A percentile compares a stretch with the other conserved stretches of the same genome.
These are phyloP conservation scores for Clohesyomyces aquaticus DNA, from an alignment of 495 filamentous ascomycete species.

Conservation along the genomic window DNA sequence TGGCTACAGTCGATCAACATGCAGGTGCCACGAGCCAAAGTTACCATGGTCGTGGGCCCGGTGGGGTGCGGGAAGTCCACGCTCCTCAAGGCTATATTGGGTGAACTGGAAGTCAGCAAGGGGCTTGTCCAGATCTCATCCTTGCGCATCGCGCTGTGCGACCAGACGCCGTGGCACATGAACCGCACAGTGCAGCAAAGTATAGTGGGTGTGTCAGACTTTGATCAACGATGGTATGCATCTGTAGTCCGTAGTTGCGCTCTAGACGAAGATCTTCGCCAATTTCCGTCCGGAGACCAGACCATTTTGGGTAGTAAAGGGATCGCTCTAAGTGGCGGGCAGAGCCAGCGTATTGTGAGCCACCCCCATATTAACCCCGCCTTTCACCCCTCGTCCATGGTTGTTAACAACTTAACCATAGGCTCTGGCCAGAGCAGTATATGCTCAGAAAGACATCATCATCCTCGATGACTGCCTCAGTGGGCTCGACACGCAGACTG, in stretches of 20 bases:
- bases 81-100: constrained; percentile 54
- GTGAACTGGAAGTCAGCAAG: constrained; percentile 51
- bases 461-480: constrained; percentile 66
- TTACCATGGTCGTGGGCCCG: constrained; percentile 54
- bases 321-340: constrained; percentile 66
- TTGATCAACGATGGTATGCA: constrained; percentile 63
- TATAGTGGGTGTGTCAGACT: constrained; percentile 58
- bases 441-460: constrained; percentile 58
- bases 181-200: constrained; percentile 63
- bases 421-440: constrained; percentile 62
- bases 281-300: constrained; percentile 55
- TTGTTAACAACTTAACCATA: constrained; percentile 23
- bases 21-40: constrained; percentile 46
- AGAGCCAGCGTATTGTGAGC: constrained; percentile 64
- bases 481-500: constrained; percentile 63
- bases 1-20: constrained; percentile 48
- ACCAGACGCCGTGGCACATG: constrained; percentile 57
- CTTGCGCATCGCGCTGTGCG: constrained; percentile 56
- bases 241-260: constrained; percentile 68
- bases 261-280: constrained; percentile 55
- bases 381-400: constrained; percentile 4
- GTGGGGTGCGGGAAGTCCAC: constrained; percentile 58
- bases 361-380: constrained; percentile 24
- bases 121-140: constrained; percentile 51
- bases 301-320: constrained; percentile 68